Conservation (phyloP, 768 basidiomycete genomes). For the Phylloporus sp. region DNA sequence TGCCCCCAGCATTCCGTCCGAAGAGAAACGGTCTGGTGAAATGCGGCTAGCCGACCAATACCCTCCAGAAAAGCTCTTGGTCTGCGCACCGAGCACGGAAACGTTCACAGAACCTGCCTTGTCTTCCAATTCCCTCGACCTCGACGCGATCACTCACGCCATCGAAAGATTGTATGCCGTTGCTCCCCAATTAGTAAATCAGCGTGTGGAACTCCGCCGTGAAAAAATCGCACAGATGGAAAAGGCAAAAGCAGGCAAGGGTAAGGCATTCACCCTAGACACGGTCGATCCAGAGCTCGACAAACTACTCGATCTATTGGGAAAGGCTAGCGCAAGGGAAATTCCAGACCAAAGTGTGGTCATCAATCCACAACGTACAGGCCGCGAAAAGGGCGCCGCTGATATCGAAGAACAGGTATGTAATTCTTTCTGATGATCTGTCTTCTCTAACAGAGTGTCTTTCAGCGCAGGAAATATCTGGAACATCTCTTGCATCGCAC, state of each 20-base stretch:
- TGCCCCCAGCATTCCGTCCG: conserved; percentile 7
- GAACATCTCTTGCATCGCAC: conserved; percentile 71
- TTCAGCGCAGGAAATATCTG: conserved; percentile 71
- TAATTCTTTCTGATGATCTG: neutral
- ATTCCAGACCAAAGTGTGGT: conserved; percentile 68
- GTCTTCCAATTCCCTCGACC: conserved; percentile 58
- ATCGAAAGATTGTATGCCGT: conserved; percentile 86
- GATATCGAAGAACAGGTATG: conserved; percentile 63
- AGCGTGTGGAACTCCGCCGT: conserved; percentile 85
- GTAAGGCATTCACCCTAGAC: conserved; percentile 42
- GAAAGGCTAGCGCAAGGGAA: conserved; percentile 65
- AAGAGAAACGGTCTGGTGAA: conserved; percentile 11
- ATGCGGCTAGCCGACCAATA: conserved; percentile 8
- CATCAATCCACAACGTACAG: conserved; percentile 57
- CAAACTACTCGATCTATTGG: conserved; percentile 64
- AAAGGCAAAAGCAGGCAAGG: conserved; percentile 54
- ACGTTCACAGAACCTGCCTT: neutral
- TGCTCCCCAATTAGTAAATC: conserved; percentile 86
- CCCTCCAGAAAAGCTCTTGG: conserved; percentile 20
- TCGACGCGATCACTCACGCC: conserved; percentile 81
- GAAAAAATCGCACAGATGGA: conserved; percentile 72
- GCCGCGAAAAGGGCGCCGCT: conserved; percentile 50
- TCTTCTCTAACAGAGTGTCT: conserved; percentile 2
- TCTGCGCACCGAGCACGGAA: neutral
- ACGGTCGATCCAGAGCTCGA: conserved; percentile 51